These are phyloP conservation scores for Tolypocladium tropicale DNA, from an alignment of 2,329 filamentous ascomycete genomes.

Conservation along the genomic window DNA sequence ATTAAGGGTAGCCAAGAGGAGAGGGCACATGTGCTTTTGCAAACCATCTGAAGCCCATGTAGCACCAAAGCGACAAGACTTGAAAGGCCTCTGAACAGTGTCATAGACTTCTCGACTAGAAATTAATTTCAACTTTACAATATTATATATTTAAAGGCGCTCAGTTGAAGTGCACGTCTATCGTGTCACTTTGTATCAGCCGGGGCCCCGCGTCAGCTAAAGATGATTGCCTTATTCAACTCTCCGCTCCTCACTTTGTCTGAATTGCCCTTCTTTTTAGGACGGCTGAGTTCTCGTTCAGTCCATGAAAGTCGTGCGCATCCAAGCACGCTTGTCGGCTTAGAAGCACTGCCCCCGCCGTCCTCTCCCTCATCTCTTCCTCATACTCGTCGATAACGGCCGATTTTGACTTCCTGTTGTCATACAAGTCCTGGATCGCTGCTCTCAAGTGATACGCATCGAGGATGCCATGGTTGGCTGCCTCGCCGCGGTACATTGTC, in stretches of 20 bases:
- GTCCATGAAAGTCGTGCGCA: constrained; percentile 17
- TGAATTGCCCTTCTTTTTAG: constrained; percentile 13
- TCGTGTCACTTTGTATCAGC: too few species aligned
- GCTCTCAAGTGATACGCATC: constrained; percentile 21
- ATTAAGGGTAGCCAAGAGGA: too few species aligned
- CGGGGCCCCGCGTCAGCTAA: too few species aligned
- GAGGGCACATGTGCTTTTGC: too few species aligned
- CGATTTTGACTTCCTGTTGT: constrained; percentile 4
- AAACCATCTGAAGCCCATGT: too few species aligned
- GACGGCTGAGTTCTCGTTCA: constrained; percentile 21
- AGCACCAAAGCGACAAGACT: too few species aligned
- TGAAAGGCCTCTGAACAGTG: too few species aligned
- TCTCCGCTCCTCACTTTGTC: neutral
- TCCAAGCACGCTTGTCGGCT: constrained; percentile 22
- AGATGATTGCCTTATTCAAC: too few species aligned
- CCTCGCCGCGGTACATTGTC: constrained; percentile 40
- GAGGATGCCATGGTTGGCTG: constrained; percentile 28
- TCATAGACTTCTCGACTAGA: too few species aligned
- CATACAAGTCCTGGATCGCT: constrained; percentile 10
- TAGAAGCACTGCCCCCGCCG: constrained; percentile 16
- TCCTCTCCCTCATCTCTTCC: constrained; percentile 17
- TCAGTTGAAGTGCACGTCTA: too few species aligned
- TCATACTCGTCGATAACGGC: constrained; percentile 17
- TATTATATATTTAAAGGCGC: too few species aligned
- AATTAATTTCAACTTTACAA: too few species aligned